Base-by-base conservation (phyloP, 768 basidiomycete genomes). In the Lactarius deliciosus region DNA sequence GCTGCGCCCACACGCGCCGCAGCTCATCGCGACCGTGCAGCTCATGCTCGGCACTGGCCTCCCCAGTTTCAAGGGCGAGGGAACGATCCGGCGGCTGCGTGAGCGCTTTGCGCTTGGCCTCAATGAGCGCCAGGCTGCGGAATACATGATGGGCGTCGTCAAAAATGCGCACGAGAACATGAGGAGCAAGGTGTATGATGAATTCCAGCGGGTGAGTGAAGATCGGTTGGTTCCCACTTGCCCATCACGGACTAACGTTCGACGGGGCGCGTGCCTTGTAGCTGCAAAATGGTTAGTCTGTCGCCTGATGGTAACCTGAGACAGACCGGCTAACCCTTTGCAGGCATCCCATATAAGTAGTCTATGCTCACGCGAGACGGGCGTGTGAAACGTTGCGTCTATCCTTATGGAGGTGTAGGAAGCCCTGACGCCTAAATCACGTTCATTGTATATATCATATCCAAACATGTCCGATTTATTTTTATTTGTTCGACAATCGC, bases 11-110 rank as follows among this genome's bases (percentile, higher is more conserved):
- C 91, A 94, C 75, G 90, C 94, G 5, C 91, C 95, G 56, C 92
- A 96, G 72, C 84, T 99, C 28, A 83, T 96, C 71, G 87, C 90
- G 73, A 89, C 95, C 7, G 91, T 92, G 2, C 89, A 88, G 67
- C 83, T 98, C 62, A 99, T 99, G 97, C 84, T 98, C 18, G 95
- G 90, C 45, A 95, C 97, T 9, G 93, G 90, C 15, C 79, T 99
- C 32, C 97, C 97, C 13, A 95, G 92, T 7, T 98, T 98, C 85
- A 98, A 98, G 75, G 97, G 96, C 56, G 96, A 98, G 74, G 81
- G 81, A 0, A 98, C 97, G 3, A 96, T 98, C 75, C 86, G 85
- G 71, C 80, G 97, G 34, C 80, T 99, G 54, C 82, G 86, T 64
- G 94, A 97, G 68, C 85, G 97, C 28, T 99, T 97, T 79, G 88